Evolutionary conservation across 2,329 filamentous ascomycete genomes (phyloP), one percentile per base, ranked within the genome.

Genomic region (Hymenoscyphus albidus): DNA sequence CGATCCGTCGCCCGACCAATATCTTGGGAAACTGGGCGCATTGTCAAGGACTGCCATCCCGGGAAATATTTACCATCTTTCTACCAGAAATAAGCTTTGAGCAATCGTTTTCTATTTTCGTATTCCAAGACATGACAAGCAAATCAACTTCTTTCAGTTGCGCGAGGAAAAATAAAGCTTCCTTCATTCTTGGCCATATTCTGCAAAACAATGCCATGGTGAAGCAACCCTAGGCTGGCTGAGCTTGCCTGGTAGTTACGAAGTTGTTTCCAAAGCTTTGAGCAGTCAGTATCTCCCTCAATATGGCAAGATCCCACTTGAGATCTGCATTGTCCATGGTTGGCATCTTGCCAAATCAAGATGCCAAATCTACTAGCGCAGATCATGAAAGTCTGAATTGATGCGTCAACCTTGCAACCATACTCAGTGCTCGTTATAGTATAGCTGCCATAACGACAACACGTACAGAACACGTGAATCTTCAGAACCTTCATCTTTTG

Each of bases 11-110:
- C 55, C 55, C 55, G 13, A 57, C 55, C 55, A 38, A 57, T 35
- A 57, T 38, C 55, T 57, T 57, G 55, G 55, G 55, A 35, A 6
- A 38, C 31, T 57, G 55, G 55, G 55, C 55, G 55, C 55, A 54
- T 54, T 57, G 31, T 57, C 55, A 57, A 57, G 32, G 31, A 57
- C 55, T 12, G 55, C 14, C 27, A 57, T 57, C 55, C 55, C 55
- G 27, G 55, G 32, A 35, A 27, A 27, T 57, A 16, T 16, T 38
- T 54, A 54, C 48, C 48, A 27, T 10, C 48, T 54, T 54, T 13
- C 22, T 48, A 48, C n/a, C 18, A 44, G 10, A 54, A 54, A 54
- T 22, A 54, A 54, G 48, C 48, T 54, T 27, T 54, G 18, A 13
- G 48, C 22, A 54, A 54, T 54, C 18, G 22, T 54, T 22, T 54